Percentiles rank a stretch among this genome's conserved stretches.
These are phyloP conservation scores for Verticillium dahliae DNA, from an alignment of 2,329 filamentous ascomycete genomes.

Conservation along the genomic window DNA sequence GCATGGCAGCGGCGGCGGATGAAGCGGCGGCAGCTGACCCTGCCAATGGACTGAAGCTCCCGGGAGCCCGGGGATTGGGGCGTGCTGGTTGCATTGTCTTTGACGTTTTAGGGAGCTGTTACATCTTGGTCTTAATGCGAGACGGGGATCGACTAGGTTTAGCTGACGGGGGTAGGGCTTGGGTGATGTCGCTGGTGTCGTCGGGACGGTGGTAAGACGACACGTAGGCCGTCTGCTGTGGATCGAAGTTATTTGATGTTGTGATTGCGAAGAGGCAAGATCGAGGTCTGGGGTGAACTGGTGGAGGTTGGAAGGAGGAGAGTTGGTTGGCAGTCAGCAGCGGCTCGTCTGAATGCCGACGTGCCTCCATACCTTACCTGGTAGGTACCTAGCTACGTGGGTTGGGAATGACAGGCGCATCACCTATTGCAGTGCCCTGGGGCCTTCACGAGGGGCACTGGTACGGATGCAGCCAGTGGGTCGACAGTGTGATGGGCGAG, in stretches of 20 bases:
- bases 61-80: slow-evolving; percentile 41
- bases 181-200: background rate
- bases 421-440: background rate
- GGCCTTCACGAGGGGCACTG: too few species aligned
- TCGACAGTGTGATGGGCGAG: too few species aligned
- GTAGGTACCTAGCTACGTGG: background rate
- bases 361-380: background rate
- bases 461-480: too few species aligned
- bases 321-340: background rate
- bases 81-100: slow-evolving; percentile 41
- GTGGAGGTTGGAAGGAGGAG: background rate
- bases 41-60: slow-evolving; percentile 50
- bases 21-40: slow-evolving; percentile 19
- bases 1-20: slow-evolving; percentile 17
- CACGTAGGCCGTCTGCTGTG: background rate
- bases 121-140: slow-evolving; percentile 28
- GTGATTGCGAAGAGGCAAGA: background rate
- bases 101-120: slow-evolving; percentile 23
- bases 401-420: background rate
- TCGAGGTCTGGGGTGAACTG: background rate
- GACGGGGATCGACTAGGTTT: background rate
- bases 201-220: background rate
- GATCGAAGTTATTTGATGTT: background rate
- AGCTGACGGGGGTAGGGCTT: background rate
- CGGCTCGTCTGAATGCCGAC: background rate